Evolutionary conservation across 768 basidiomycete genomes (phyloP).

Genomic region (Russula brevipes): DNA sequence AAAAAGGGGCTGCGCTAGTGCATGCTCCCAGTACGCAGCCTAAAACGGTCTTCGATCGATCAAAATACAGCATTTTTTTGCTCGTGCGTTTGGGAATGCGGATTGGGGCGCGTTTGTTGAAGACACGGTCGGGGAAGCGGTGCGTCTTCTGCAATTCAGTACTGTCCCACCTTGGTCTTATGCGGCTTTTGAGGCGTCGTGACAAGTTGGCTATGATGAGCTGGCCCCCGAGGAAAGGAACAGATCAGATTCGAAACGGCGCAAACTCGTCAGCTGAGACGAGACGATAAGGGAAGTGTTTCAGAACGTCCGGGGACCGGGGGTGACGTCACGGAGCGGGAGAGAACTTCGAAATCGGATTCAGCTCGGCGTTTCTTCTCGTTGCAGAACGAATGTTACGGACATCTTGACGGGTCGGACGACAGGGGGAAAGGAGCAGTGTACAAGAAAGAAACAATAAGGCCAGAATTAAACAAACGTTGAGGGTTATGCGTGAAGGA

Average conservation of each 20-base stretch:
- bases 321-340: neutral
- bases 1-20: too few species aligned
- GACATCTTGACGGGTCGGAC: neutral
- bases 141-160: too few species aligned
- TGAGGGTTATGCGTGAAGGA: neutral
- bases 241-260: neutral
- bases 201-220: neutral
- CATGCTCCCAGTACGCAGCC: too few species aligned
- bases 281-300: neutral
- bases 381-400: neutral
- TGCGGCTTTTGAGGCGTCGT: too few species aligned
- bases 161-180: too few species aligned
- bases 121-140: too few species aligned
- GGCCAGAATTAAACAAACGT: conserved; percentile 6
- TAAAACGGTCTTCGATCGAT: too few species aligned
- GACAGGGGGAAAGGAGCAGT: neutral
- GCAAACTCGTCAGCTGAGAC: neutral
- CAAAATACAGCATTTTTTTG: too few species aligned
- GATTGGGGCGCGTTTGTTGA: too few species aligned
- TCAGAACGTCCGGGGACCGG: neutral
- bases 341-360: neutral
- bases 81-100: too few species aligned
- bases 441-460: conserved; percentile 10
- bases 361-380: too few species aligned
- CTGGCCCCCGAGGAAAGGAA: neutral